These are phyloP conservation scores for Malus fusca DNA, from an alignment of 306 rosid genomes.

Conservation along the genomic window DNA sequence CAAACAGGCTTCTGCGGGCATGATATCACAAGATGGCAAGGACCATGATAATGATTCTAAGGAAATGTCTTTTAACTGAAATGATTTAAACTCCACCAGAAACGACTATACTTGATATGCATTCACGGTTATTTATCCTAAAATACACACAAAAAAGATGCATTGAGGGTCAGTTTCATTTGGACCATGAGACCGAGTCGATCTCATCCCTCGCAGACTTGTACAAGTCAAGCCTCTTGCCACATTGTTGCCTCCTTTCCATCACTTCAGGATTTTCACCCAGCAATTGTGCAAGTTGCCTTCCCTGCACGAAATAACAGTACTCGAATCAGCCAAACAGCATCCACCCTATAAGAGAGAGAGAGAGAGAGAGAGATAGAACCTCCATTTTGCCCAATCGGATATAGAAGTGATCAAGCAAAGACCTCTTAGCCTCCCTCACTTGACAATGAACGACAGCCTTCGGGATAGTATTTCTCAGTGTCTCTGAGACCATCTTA, in stretches of 20 bases:
- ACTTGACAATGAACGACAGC: conserved; percentile 56
- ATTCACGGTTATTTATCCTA: not conserved
- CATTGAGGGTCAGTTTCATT: not conserved
- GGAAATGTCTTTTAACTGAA: not conserved
- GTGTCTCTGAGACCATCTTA: conserved; percentile 41
- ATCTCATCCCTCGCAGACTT: conserved; percentile 51
- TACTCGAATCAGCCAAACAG: not conserved
- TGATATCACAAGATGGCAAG: too few species aligned
- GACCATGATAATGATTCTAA: too few species aligned
- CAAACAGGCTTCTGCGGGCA: too few species aligned
- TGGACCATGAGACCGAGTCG: conserved; percentile 41
- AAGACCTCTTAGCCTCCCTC: conserved; percentile 44
- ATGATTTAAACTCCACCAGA: not conserved
- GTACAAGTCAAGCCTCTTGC: conserved; percentile 43
- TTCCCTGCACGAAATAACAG: conserved; percentile 18
- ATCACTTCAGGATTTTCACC: conserved; percentile 34
- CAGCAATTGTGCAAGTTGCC: conserved; percentile 32
- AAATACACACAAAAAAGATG: not conserved
- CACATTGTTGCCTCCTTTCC: conserved; percentile 41
- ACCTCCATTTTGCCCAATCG: conserved; percentile 43
- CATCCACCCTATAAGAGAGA: not conserved
- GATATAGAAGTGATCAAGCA: conserved; percentile 36
- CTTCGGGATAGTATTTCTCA: conserved; percentile 40
- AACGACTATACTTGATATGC: not conserved
- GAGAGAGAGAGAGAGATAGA: not conserved